Base-by-base conservation (phyloP, 2,329 filamentous ascomycete species). In the Arthroderma sp. region DNA sequence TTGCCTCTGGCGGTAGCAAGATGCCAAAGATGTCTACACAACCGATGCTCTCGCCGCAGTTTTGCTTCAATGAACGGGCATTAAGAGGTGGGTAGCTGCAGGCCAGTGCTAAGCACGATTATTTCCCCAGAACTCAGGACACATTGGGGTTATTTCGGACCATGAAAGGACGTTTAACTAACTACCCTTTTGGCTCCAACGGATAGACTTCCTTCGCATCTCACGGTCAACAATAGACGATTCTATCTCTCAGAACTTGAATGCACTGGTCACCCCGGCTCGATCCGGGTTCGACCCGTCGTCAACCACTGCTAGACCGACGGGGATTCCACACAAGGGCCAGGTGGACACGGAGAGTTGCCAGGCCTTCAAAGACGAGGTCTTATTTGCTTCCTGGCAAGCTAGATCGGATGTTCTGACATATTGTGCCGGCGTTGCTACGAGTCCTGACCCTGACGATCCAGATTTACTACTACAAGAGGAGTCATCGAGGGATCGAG, bases 361-460 rank as follows among this genome's bases (percentile, higher is more conserved):
- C 68, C 74, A 78, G 41, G 67, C 68, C 0, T 97, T 97, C 72
- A 88, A 88, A 63, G 76, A 88, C 11, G 77, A 81, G 23, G 82
- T 94, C 1, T 74, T 98, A 2, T 95, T 96, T 64, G 88, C 90
- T 0, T 86, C 87, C 25, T 98, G 93, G 93, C 84, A 91, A 65
- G 79, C 81, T 2, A 81, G 93, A 38, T 85, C 85, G 15, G 85
- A 94, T 66, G 86, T 96, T 0, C 76, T 97, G 56, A 87, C 84
- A 63, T 98, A 96, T 71, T 98, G 93, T 73, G 84, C 88, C 1
- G 80, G 85, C 37, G 90, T 98, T 0, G 91, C 91, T 2, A 89
- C 88, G 9, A 87, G 84, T 59, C 87, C 89, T 0, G 90, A 97
- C 66, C 89, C 89, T 0, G 81, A 91, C 59, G 91, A 96, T 64